Conservation (phyloP, 1,284 basidiomycete genomes). For the Neotropicomus parvogracilis region DNA sequence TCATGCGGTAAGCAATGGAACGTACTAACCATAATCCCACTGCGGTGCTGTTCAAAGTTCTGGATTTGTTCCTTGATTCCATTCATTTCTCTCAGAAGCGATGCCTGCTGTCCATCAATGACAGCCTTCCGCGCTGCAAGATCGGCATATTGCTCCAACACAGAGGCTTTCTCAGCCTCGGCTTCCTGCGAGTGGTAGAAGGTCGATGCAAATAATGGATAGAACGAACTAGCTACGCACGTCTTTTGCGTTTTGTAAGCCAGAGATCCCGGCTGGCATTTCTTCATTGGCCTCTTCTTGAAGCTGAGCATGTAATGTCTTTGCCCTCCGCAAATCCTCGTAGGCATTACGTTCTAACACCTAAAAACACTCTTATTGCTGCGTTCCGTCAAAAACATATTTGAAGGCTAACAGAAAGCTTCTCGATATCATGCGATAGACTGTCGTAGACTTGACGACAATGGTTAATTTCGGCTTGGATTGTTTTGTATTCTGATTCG, state of each 20-base stretch:
- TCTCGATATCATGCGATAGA: slow-evolving; percentile 16
- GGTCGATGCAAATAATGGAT: background rate
- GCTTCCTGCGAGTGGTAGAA: slow-evolving; percentile 42
- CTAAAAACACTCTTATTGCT: slow-evolving; percentile 20
- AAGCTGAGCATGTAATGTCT: slow-evolving; percentile 37
- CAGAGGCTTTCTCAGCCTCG: slow-evolving; percentile 47
- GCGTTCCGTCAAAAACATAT: background rate
- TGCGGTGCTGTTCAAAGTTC: slow-evolving; percentile 44
- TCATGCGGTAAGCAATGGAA: background rate
- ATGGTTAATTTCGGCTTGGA: slow-evolving; percentile 18
- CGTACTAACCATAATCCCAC: slow-evolving; percentile 40
- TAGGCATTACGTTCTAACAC: slow-evolving; percentile 23
- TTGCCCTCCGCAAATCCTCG: slow-evolving; percentile 31
- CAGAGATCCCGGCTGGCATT: slow-evolving; percentile 67
- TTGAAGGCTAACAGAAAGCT: slow-evolving; percentile 19
- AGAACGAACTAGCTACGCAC: slow-evolving; percentile 31
- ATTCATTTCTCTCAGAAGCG: slow-evolving; percentile 42
- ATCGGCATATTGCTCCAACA: slow-evolving; percentile 50
- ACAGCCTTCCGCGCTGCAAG: slow-evolving; percentile 40
- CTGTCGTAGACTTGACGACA: slow-evolving; percentile 23
- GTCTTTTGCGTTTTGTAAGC: slow-evolving; percentile 55
- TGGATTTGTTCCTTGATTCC: slow-evolving; percentile 45
- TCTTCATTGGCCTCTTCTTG: slow-evolving; percentile 69
- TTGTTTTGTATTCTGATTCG: slow-evolving; percentile 26
- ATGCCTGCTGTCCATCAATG: slow-evolving; percentile 42